These are phyloP conservation scores for Tetratostichococcus sp. DNA, from an alignment of 139 green algal genomes.

Conservation along the genomic window DNA sequence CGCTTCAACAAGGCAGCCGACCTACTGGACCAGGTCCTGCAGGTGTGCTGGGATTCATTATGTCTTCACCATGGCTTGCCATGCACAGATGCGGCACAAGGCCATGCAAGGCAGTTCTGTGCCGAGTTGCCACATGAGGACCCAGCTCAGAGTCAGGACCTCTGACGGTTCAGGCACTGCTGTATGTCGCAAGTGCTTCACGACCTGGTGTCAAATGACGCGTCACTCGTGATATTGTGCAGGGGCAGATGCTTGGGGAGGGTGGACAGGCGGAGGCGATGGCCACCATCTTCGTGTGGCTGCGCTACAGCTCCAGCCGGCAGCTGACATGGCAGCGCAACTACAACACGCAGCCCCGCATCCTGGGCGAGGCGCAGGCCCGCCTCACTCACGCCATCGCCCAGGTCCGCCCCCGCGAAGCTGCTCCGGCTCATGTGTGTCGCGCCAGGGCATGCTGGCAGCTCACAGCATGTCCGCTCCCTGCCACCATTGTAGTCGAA, in stretches of 20 bases:
- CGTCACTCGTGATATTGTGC: no score
- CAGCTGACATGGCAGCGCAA: constrained; percentile 99
- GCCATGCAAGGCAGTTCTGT: no score
- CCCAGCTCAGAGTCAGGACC: no score
- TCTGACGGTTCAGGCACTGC: no score
- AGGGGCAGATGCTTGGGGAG: constrained; percentile 10
- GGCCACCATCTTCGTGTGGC: constrained; percentile 86
- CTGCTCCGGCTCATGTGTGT: no score
- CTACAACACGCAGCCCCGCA: constrained; percentile 98
- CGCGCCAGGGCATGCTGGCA: no score
- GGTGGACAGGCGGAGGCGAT: constrained; percentile 42
- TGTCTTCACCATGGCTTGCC: background rate
- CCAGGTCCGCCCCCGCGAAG: constrained; percentile 14
- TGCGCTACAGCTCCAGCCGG: constrained; percentile 86
- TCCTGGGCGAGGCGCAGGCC: constrained; percentile 83
- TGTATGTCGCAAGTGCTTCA: no score
- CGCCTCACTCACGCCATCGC: constrained; percentile 82
- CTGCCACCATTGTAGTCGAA: no score
- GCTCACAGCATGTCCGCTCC: no score
- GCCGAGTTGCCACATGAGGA: no score
- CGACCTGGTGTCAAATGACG: no score
- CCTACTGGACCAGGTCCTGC: constrained; percentile 60
- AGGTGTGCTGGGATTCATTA: background rate
- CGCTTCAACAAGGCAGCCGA: constrained; percentile 89
- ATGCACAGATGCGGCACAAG: no score